These are phyloP conservation scores for Pascua sp. DNA, from an alignment of 1,284 basidiomycete species.

Conservation along the genomic window DNA sequence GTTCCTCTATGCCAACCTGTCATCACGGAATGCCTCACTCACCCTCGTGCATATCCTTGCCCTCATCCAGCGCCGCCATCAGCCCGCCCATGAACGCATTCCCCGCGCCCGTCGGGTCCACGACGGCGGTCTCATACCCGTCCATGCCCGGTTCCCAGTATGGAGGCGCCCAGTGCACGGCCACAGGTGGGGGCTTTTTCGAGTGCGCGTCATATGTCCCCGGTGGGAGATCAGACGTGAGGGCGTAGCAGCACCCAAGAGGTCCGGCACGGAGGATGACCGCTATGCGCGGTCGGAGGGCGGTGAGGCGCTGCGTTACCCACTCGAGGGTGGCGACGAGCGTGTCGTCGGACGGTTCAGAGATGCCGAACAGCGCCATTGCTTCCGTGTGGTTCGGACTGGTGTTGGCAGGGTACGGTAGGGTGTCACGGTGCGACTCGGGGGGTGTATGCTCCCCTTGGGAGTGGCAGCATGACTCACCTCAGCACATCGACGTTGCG, in stretches of 20 bases:
- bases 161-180: constrained; percentile 31
- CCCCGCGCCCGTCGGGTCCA: constrained; percentile 46
- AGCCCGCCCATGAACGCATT: constrained; percentile 48
- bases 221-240: constrained; percentile 8
- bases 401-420: neutral
- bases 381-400: constrained; percentile 48
- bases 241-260: constrained; percentile 30
- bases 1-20: neutral
- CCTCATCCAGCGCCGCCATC: constrained; percentile 35
- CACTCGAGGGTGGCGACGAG: constrained; percentile 13
- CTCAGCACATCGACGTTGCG: constrained; percentile 32
- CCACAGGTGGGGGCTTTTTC: constrained; percentile 1
- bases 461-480: no score
- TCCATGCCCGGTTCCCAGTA: constrained; percentile 24
- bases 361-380: constrained; percentile 25
- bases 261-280: constrained; percentile 31
- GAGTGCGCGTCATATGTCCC: constrained; percentile 3
- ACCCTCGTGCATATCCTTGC: constrained; percentile 34
- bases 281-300: constrained; percentile 19
- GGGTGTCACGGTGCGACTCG: no score
- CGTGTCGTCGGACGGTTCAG: constrained; percentile 4
- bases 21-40: constrained; percentile 4
- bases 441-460: no score
- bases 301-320: constrained; percentile 15
- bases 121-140: constrained; percentile 23